Evolutionary conservation across 2,329 filamentous ascomycete species (phyloP).

Genomic region (Fusarium hainanense): DNA sequence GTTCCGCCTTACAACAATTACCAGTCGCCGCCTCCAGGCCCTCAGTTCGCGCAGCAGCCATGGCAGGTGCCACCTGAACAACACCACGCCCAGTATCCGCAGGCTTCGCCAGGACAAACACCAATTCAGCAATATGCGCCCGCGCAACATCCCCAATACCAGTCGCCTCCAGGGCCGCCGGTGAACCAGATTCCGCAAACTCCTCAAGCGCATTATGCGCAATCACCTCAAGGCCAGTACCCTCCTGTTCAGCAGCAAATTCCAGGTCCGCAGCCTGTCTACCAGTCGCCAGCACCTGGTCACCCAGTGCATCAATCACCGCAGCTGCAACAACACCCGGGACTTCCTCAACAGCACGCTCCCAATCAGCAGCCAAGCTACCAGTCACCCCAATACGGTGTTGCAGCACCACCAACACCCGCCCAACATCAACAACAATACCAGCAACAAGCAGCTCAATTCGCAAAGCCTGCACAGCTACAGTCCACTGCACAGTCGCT

Average conservation of each 20-base stretch:
- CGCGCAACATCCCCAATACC: not conserved
- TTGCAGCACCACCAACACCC: constrained; percentile 13
- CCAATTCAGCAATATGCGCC: not conserved
- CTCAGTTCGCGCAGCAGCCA: not conserved
- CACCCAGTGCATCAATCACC: not conserved
- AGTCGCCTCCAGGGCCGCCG: not conserved
- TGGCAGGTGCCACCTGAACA: not conserved
- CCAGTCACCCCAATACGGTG: constrained; percentile 8
- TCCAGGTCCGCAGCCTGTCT: not conserved
- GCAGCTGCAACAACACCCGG: not conserved
- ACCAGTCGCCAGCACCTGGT: not conserved
- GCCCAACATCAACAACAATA: constrained; percentile 14
- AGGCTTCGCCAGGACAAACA: not conserved
- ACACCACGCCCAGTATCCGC: not conserved
- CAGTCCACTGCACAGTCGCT: constrained; percentile 25
- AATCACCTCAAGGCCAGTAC: not conserved
- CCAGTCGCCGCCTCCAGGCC: not conserved
- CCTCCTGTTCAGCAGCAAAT: not conserved
- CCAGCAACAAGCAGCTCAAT: constrained; percentile 25
- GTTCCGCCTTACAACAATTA: constrained; percentile 14
- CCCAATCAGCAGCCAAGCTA: not conserved
- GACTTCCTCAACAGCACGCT: constrained; percentile 9
- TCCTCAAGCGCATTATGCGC: not conserved
- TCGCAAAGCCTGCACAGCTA: constrained; percentile 1
- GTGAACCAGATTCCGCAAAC: not conserved